Base-by-base conservation (phyloP, 192 early-diverging fungal species). In the Coemansia sp. region DNA sequence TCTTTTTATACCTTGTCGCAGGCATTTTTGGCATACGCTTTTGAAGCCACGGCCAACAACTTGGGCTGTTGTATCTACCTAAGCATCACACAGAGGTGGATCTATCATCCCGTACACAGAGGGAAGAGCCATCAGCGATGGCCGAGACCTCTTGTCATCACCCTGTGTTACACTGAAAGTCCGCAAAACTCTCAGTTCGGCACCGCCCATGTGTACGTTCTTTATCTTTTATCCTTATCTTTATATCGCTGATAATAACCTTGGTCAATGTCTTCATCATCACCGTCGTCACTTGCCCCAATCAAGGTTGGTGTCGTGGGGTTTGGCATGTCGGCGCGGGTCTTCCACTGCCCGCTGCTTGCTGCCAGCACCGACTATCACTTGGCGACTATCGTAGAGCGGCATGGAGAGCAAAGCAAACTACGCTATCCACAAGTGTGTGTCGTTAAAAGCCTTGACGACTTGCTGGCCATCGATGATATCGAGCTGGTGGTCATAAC, bases 401-500 rank as follows among this genome's bases (percentile, higher is more conserved):
- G 90, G 20, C 79, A 82, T n/a, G 72, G 80, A 13, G 75, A 78
- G 3, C 83, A 75, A 10, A 77, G 82, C 47, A 74, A 70, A 36
- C 36, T 43, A 11, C 72, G 75, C 16, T 91, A 89, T 60, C 87
- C 88, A 0, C 75, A 85, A 6, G 85, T 88, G 3, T 71, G 73
- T 18, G 79, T 88, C 31, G 83, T 82, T 44, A 72, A 70, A n/a
- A 81, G 75, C 13, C 76, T 85, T 18, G 85, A 87, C 6, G 85
- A 89, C n/a, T 74, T 93, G 36, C 72, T 92, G 41, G 75, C 73
- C 38, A 73, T 80, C 24, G 29, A 67, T 5, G 79, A 85, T 16
- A 84, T 94, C 54, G 86, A 92, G 24, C 80, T 93, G 2, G 89
- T 93, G n/a, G 82, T 94, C 29, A 88, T 94, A 47, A 91, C 90